phyloP scores from a whole-genome alignment of 345 rosid genomes.

The Garcia nutans region DNA sequence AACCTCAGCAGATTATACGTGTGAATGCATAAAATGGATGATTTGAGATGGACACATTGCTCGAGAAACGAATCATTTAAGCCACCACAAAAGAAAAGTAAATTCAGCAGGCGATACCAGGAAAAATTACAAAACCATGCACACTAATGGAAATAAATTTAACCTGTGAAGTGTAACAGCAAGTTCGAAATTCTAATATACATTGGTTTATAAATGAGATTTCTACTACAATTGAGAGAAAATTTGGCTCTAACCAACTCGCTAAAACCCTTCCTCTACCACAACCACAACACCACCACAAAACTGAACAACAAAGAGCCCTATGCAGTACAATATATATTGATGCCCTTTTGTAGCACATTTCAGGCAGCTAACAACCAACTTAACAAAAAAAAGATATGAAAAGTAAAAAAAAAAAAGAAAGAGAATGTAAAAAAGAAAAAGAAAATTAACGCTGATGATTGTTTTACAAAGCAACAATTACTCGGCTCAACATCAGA shows the following conservation, averaged over 20 bases:
- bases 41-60: no score
- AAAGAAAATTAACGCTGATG: constrained; percentile 22
- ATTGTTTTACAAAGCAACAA: constrained; percentile 37
- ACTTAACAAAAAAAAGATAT: not conserved
- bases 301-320: constrained; percentile 30
- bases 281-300: constrained; percentile 35
- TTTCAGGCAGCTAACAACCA: constrained; percentile 21
- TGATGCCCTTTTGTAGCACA: constrained; percentile 32
- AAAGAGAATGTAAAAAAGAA: not conserved
- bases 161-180: not conserved
- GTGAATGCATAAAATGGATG: no score
- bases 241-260: constrained; percentile 27
- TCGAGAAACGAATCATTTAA: not conserved
- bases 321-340: constrained; percentile 34
- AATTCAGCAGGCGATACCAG: no score
- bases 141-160: not conserved
- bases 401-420: not conserved
- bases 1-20: no score
- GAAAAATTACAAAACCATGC: not conserved
- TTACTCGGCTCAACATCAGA: constrained; percentile 27
- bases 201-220: constrained; percentile 27
- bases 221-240: constrained; percentile 24
- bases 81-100: no score
- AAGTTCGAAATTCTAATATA: constrained; percentile 27
- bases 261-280: constrained; percentile 21